These are phyloP conservation scores for Fusarium avenaceum DNA, from an alignment of 2,329 filamentous ascomycete genomes.

Conservation along the genomic window DNA sequence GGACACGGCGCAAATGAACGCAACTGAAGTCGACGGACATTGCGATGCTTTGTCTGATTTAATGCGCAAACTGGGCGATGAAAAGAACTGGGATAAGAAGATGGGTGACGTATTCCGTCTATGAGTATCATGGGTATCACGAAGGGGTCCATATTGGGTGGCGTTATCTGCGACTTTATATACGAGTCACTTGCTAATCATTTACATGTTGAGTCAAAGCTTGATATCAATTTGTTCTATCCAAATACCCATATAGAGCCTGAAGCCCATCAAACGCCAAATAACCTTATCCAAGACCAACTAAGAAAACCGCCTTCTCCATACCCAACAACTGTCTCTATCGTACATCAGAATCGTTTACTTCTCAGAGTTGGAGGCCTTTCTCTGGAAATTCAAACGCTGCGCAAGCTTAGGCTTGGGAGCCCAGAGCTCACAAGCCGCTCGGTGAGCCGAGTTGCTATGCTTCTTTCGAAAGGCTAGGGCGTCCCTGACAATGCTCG, in stretches of 20 bases:
- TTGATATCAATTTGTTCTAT: conserved; percentile 1
- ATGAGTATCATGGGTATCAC: conserved; percentile 12
- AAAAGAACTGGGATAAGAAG: conserved; percentile 49
- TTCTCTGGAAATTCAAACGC: conserved; percentile 3
- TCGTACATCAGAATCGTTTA: background rate
- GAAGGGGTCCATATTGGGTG: background rate
- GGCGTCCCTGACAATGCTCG: conserved; percentile 12
- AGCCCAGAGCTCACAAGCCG: conserved; percentile 19
- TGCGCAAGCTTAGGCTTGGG: background rate
- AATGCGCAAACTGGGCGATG: conserved; percentile 49
- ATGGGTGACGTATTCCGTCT: conserved; percentile 48
- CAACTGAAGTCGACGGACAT: conserved; percentile 49
- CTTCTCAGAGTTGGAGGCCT: background rate
- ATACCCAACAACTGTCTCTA: too few relatives aligned
- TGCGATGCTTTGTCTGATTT: conserved; percentile 52
- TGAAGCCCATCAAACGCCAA: background rate
- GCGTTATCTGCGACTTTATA: background rate
- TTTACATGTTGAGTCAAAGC: background rate
- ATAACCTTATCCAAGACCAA: background rate
- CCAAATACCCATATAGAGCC: background rate
- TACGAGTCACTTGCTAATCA: background rate
- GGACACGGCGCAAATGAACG: conserved; percentile 58
- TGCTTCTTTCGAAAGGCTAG: conserved; percentile 11
- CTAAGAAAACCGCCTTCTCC: background rate
- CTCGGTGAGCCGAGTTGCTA: conserved; percentile 6